Conservation (phyloP, 108 stramenopile species). For the Cyclotella sp. region DNA sequence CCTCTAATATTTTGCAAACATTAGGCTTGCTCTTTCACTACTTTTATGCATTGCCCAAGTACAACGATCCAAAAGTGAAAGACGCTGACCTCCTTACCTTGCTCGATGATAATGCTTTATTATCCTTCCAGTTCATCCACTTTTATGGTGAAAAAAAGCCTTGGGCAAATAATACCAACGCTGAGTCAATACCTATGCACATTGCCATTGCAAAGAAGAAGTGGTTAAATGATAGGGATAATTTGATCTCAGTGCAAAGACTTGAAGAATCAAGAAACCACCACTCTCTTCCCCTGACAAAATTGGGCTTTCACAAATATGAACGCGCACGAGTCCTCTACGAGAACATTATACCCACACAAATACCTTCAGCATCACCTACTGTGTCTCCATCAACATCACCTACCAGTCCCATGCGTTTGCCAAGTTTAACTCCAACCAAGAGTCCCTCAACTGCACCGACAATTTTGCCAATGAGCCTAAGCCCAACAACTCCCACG, state of each 20-base stretch:
- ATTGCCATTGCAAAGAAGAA: not conserved
- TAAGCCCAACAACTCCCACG: too few species aligned
- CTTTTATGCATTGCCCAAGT: not conserved
- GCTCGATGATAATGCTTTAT: not conserved
- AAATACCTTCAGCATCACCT: not conserved
- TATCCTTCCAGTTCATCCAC: not conserved
- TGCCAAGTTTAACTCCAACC: not conserved
- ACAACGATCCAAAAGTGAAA: not conserved
- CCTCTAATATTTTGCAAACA: not conserved
- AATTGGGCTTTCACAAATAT: not conserved
- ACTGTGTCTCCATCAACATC: not conserved
- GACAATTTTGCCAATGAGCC: not conserved
- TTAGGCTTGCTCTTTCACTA: not conserved
- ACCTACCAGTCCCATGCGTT: not conserved
- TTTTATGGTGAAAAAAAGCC: not conserved
- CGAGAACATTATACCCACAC: too few species aligned
- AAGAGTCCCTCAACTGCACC: not conserved
- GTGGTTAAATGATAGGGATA: not conserved
- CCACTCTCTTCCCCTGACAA: not conserved
- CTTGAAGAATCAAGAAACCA: not conserved
- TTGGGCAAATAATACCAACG: not conserved
- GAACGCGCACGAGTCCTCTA: not conserved
- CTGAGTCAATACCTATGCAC: not conserved
- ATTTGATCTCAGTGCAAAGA: not conserved
- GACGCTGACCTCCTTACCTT: not conserved